Conservation (phyloP, 371 early-diverging fungal species). For the Apophysomyces elegans region DNA sequence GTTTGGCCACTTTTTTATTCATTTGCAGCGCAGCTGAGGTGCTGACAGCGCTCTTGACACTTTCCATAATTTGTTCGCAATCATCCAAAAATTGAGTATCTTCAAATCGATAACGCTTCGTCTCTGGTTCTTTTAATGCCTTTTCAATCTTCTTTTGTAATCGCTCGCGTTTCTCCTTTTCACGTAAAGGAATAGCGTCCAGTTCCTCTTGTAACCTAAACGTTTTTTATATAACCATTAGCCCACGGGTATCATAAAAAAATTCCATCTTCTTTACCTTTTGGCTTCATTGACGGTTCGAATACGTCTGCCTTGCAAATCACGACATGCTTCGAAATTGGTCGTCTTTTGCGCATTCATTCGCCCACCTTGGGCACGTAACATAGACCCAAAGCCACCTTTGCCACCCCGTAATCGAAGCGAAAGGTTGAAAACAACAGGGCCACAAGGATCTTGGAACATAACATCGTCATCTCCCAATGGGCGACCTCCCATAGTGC, state of each 20-base stretch:
- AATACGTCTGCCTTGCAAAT: slow-evolving; percentile 89
- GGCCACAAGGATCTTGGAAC: slow-evolving; percentile 17
- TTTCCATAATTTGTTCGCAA: slow-evolving; percentile 75
- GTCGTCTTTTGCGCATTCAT: slow-evolving; percentile 92
- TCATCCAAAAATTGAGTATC: slow-evolving; percentile 77
- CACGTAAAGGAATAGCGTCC: slow-evolving; percentile 72
- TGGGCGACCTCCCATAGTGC: slow-evolving; percentile 40
- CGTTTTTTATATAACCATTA: too few relatives aligned
- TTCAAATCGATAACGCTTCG: slow-evolving; percentile 81
- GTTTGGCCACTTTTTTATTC: slow-evolving; percentile 25
- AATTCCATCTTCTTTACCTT: slow-evolving; percentile 52
- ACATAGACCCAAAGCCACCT: slow-evolving; percentile 95
- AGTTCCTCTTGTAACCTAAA: slow-evolving; percentile 79
- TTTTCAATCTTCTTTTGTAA: slow-evolving; percentile 85
- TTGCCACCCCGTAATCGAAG: slow-evolving; percentile 79
- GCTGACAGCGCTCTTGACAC: slow-evolving; percentile 72
- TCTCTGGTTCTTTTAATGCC: slow-evolving; percentile 69
- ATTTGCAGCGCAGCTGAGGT: slow-evolving; percentile 19
- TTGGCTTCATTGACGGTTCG: slow-evolving; percentile 90
- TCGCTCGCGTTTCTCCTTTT: slow-evolving; percentile 68
- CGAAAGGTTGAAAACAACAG: slow-evolving; percentile 38
- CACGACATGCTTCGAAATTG: slow-evolving; percentile 93
- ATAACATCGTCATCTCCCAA: slow-evolving; percentile 42
- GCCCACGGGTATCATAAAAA: not conserved
- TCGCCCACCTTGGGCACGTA: slow-evolving; percentile 93